Evolutionary conservation across 257 asterid genomes (phyloP), one percentile per base, ranked within the genome.

Genomic region (Asclepias syriaca): DNA sequence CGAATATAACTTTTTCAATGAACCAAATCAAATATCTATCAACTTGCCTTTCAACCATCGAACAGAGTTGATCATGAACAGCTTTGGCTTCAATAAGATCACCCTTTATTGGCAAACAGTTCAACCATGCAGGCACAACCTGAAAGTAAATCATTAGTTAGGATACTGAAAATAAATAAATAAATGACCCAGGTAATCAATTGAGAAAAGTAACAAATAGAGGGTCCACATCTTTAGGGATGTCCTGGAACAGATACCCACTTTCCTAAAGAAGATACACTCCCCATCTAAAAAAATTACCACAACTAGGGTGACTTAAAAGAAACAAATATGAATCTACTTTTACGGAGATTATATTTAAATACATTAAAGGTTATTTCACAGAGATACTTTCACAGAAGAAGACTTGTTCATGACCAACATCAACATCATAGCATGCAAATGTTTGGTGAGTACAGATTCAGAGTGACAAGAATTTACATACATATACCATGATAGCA

Each of bases 101-200:
- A 69, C 92, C 90, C 81, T 92, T 95, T 79, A 95, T 80, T 1
- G 99, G 99, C 82, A 95, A 83, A 87, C 96, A 95, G 81, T 86
- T 70, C 90, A 95, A 77, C 99, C 99, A 95, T 39, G 98, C 98
- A 60, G 95, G 96, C 76, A 92, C 85, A 60, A 95, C 93, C 99
- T 95, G 86, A 22, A 76, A 78, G 34, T 65, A 74, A 53, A 54
- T 12, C 37, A 72, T 71, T 19, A 65, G 57, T 11, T n/a, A 58
- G 5, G 19, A 70, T 70, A 8, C 3, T 3, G 57, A 55, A 18
- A 68, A 70, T 16, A 5, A 32, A 8, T 5, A 63, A 61, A 29
- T 6, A 34, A 63, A 60, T 14, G n/a, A 5, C 21, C 14, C 46
- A 34, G 46, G 48, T 15, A 22, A 63, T 34, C 67, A 63, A 16